A percentile compares a stretch with the other conserved stretches of the same genome.
Evolutionary conservation across 2,329 filamentous ascomycete genomes (phyloP).

Genomic region (Monilinia vaccinii-corymbosi): DNA sequence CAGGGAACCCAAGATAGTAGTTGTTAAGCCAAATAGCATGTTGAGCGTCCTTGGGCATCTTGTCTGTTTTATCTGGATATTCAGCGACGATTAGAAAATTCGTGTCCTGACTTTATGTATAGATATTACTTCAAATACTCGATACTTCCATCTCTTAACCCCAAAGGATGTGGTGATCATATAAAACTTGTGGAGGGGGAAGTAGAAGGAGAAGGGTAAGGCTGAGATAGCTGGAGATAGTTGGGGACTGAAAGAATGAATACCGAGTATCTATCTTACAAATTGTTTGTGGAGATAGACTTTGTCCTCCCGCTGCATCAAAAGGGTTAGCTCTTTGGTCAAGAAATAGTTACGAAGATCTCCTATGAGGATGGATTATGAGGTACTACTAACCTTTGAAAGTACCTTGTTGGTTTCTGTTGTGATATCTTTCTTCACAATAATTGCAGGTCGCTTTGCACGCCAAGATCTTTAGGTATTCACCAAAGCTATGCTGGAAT

Average conservation of each 20-base stretch:
- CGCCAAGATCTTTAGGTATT: not conserved
- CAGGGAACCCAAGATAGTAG: not conserved
- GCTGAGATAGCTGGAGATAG: too few species aligned
- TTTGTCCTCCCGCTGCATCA: not conserved
- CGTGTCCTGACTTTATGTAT: not conserved
- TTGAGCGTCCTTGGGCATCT: not conserved
- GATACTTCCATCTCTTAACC: not conserved
- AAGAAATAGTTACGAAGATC: not conserved
- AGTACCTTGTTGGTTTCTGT: too few species aligned
- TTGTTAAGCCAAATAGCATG: not conserved
- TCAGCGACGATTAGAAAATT: not conserved
- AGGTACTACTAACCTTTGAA: not conserved
- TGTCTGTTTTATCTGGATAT: not conserved
- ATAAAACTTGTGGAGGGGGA: not conserved
- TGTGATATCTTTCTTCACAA: not conserved
- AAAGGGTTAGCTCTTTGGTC: not conserved
- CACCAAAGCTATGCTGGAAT: not conserved
- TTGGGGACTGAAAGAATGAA: too few species aligned
- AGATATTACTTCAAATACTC: not conserved
- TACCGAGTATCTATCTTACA: not conserved
- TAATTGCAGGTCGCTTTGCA: not conserved
- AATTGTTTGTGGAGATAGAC: too few species aligned
- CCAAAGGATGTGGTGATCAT: not conserved
- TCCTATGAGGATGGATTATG: not conserved
- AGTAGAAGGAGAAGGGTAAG: not conserved